Evolutionary conservation across 306 rosid species (phyloP).

Genomic region (Dicorynia guianensis): DNA sequence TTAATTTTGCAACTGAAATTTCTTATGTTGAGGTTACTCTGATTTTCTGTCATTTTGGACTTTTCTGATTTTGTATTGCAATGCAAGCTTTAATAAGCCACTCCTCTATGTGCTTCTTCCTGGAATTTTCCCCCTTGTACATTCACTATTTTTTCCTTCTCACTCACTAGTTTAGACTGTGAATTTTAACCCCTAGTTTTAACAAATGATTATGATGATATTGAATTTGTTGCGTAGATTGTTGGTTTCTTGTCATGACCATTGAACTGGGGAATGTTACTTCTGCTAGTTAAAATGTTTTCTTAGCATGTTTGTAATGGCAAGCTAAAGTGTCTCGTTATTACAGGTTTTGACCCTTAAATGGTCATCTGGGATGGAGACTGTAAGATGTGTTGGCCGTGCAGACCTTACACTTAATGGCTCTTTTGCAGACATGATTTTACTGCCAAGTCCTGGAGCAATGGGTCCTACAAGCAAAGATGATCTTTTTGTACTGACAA

Average conservation of each 20-base stretch:
- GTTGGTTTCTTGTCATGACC: constrained; percentile 15
- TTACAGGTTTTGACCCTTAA: constrained; percentile 88
- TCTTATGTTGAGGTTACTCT: constrained; percentile 9
- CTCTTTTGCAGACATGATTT: constrained; percentile 89
- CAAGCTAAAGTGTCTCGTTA: constrained; percentile 19
- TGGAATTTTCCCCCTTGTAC: not conserved
- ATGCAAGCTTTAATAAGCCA: not conserved
- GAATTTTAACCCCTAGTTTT: constrained; percentile 7
- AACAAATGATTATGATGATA: constrained; percentile 10
- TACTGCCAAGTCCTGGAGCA: constrained; percentile 65
- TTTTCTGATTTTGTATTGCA: not conserved
- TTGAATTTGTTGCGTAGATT: constrained; percentile 29
- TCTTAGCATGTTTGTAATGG: constrained; percentile 32
- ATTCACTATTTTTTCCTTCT: constrained; percentile 21
- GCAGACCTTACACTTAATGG: constrained; percentile 88
- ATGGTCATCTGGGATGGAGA: constrained; percentile 84
- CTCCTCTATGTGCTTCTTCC: constrained; percentile 11
- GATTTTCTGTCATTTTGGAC: constrained; percentile 1
- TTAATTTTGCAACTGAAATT: not conserved
- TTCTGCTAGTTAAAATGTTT: constrained; percentile 30
- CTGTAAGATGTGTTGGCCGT: constrained; percentile 77
- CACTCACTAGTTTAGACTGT: not conserved
- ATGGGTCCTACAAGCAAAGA: constrained; percentile 52
- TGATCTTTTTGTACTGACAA: constrained; percentile 82
- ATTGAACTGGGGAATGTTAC: constrained; percentile 7